Evolutionary conservation across 495 filamentous ascomycete species (phyloP).

Genomic region (Aspergillus taichungensis): DNA sequence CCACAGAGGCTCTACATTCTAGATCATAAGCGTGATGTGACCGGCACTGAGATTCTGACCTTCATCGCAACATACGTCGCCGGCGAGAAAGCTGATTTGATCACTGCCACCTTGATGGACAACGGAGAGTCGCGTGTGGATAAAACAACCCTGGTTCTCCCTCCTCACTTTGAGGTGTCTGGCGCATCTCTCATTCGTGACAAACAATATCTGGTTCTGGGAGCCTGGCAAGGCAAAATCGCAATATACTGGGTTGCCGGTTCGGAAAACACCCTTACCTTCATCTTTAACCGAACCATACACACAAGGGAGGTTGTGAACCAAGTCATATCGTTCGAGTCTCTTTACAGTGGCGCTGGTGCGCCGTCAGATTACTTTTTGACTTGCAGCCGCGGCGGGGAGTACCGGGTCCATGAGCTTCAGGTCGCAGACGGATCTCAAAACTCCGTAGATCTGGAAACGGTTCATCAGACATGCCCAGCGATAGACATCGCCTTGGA

Average conservation of each 20-base stretch:
- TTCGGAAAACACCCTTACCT: conserved; percentile 12
- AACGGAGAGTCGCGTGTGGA: conserved; percentile 11
- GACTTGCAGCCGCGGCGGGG: conserved; percentile 67
- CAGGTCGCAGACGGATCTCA: conserved; percentile 1
- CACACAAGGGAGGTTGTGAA: conserved; percentile 65
- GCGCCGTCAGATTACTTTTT: conserved; percentile 32
- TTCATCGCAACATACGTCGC: conserved; percentile 27
- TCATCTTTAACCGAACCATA: conserved; percentile 22
- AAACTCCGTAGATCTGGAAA: conserved; percentile 20
- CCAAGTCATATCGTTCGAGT: conserved; percentile 38
- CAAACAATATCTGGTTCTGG: conserved; percentile 49
- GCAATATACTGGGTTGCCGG: conserved; percentile 38
- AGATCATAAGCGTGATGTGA: conserved; percentile 5
- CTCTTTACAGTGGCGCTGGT: conserved; percentile 3
- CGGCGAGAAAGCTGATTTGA: conserved; percentile 21
- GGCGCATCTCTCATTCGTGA: conserved; percentile 29
- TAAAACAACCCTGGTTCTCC: conserved; percentile 18
- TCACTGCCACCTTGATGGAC: conserved; percentile 15
- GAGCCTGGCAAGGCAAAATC: conserved; percentile 56
- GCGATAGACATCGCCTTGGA: conserved; percentile 62
- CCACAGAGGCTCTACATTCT: conserved; percentile 21
- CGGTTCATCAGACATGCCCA: conserved; percentile 45
- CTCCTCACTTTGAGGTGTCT: conserved; percentile 27
- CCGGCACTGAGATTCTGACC: conserved; percentile 4
- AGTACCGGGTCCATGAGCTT: conserved; percentile 48